Percentiles rank a stretch among this genome's conserved stretches.
Evolutionary conservation across 106 monocot species (phyloP).

Genomic region (Dioscorea zingiberensis): DNA sequence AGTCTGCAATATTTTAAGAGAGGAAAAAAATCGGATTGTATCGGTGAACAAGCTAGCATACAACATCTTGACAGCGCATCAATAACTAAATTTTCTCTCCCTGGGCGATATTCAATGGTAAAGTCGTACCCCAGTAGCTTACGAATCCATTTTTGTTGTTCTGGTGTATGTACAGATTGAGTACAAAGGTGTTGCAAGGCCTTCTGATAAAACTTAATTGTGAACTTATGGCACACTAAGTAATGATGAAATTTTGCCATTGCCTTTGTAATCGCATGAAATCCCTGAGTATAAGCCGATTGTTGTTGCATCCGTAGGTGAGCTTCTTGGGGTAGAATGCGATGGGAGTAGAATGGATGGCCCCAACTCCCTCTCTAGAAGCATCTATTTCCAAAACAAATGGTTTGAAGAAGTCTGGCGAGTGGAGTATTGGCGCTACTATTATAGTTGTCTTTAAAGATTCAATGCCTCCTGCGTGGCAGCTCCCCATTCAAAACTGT

Average conservation of each 20-base stretch:
- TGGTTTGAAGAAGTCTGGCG: not conserved
- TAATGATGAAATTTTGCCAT: not conserved
- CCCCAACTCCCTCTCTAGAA: too few species aligned
- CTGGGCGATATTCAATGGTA: not conserved
- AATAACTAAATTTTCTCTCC: too few species aligned
- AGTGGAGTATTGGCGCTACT: not conserved
- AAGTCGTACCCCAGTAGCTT: conserved; percentile 3
- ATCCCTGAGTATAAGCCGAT: not conserved
- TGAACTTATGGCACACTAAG: not conserved
- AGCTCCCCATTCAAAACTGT: not conserved
- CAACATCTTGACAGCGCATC: too few species aligned
- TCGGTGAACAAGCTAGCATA: too few species aligned
- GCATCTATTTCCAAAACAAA: not conserved
- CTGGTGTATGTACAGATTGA: not conserved
- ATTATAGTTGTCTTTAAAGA: not conserved
- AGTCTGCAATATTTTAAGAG: too few species aligned
- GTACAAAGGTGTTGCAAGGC: not conserved
- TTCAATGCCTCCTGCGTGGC: not conserved
- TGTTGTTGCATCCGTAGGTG: not conserved
- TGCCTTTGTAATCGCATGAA: not conserved
- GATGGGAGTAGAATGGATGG: too few species aligned
- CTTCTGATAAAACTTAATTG: not conserved
- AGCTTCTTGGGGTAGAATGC: not conserved
- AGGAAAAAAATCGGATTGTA: too few species aligned
- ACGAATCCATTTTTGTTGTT: not conserved